Evolutionary conservation across 78 protist genomes (phyloP).

Genomic region (Blattamonas nauphoetae): DNA sequence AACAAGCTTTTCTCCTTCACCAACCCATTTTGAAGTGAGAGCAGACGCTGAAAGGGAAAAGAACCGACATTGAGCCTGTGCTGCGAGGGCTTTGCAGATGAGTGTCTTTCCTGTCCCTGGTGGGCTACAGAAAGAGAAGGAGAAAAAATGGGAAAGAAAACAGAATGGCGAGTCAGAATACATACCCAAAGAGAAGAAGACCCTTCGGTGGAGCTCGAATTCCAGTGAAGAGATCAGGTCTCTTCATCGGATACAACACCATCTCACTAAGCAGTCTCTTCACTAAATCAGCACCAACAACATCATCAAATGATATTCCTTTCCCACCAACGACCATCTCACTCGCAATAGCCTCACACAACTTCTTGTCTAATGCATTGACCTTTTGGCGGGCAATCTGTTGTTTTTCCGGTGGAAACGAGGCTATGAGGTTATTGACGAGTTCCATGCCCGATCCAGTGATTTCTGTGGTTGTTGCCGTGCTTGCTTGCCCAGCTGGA

Average conservation of each 20-base stretch:
- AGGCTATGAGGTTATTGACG: too few relatives aligned
- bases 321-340: background rate
- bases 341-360: background rate
- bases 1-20: conserved; percentile 29
- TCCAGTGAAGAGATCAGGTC: conserved; percentile 37
- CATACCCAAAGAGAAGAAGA: conserved; percentile 24
- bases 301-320: background rate
- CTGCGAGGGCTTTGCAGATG: conserved; percentile 24
- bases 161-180: background rate
- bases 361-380: background rate
- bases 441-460: too few relatives aligned
- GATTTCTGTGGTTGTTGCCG: too few relatives aligned
- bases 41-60: conserved; percentile 12
- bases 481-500: too few relatives aligned
- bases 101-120: conserved; percentile 35
- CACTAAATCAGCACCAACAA: conserved; percentile 6
- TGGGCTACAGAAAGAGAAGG: conserved; percentile 9
- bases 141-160: background rate
- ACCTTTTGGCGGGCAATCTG: too few relatives aligned
- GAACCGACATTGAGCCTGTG: conserved; percentile 6
- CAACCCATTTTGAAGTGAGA: conserved; percentile 21
- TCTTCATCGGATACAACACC: conserved; percentile 14
- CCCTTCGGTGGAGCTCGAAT: conserved; percentile 31
- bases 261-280: conserved; percentile 19
- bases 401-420: too few relatives aligned